Evolutionary conservation across 106 monocot species (phyloP), one percentile per base, ranked within the genome.

Genomic region (Dendrobium chrysotoxum): DNA sequence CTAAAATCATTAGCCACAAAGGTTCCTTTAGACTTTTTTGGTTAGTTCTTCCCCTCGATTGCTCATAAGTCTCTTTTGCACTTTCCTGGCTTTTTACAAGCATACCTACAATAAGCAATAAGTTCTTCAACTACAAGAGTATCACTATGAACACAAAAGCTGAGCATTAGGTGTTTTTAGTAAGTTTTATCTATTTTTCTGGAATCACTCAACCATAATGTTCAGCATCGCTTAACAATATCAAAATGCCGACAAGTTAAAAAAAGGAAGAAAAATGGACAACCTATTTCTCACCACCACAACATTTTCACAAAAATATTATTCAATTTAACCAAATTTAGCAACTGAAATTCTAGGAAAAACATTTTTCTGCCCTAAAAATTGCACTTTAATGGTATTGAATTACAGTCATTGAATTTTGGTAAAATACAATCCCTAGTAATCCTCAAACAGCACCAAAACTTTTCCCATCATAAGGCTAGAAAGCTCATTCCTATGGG

Each of bases 1-100:
- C 98, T 38, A 91, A 77, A 83, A 89, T 82, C 57, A 98, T 75
- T 83, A 95, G 92, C 98, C 98, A 95, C 44, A 77, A 28, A 53
- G 92, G 98, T 76, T 98, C 80, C 50, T 75, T 58, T 75, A 72
- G 28, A 28, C 75, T 83, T 42, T 82, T 73, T 54, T 89, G 80
- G 25, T 80, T 84, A 16, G 28, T 23, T 39, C 76, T 54, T 17
- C 40, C 80, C 70, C 26, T 35, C 45, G 76, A 75, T 28, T 80
- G 70, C 9, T 70, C 1, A 40, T 80, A 35, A 12, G 77, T 12
- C 0, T 79, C 83, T 28, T 80, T 57, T 18, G 31, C 79, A 68
- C 31, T 28, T 20, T 53, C 28, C 74, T 66, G 84, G 21, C 15
- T 78, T 72, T 77, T 85, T 26, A 6, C 71, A 70, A 80, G 77